These are phyloP conservation scores for Magnaporthiopsis rhizophila DNA, from an alignment of 2,329 filamentous ascomycete genomes.

Conservation along the genomic window DNA sequence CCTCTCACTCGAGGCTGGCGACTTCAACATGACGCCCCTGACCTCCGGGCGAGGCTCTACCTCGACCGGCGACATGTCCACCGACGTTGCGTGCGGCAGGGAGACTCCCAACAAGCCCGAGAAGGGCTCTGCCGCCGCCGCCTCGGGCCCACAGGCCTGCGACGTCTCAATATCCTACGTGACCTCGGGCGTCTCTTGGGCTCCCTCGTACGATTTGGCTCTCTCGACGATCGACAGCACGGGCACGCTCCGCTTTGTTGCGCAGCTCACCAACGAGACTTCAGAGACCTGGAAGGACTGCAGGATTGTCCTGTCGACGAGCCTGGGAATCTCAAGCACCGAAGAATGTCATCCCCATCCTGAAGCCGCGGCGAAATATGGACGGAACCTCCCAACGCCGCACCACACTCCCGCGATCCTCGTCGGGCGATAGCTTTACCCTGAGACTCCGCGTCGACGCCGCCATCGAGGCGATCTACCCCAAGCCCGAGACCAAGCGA, in stretches of 20 bases:
- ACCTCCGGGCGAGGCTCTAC: slow-evolving; percentile 43
- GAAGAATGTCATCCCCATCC: slow-evolving; percentile 44
- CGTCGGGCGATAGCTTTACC: slow-evolving; percentile 42
- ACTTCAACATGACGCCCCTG: slow-evolving; percentile 26
- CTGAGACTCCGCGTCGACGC: slow-evolving; percentile 54
- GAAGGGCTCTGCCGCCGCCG: too few species aligned
- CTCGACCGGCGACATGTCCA: slow-evolving; percentile 41
- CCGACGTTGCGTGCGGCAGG: slow-evolving; percentile 29
- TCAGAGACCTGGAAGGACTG: slow-evolving; percentile 57
- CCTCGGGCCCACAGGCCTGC: slow-evolving; percentile 20
- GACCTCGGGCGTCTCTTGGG: slow-evolving; percentile 50
- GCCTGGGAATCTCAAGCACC: slow-evolving; percentile 49
- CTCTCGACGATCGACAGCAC: slow-evolving; percentile 48
- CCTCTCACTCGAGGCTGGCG: slow-evolving; percentile 37
- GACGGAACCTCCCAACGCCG: slow-evolving; percentile 56
- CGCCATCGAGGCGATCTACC: slow-evolving; percentile 45
- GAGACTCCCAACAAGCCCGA: background rate
- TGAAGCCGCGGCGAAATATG: slow-evolving; percentile 53
- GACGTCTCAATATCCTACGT: slow-evolving; percentile 51
- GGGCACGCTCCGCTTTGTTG: slow-evolving; percentile 51
- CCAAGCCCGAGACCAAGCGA: slow-evolving; percentile 45
- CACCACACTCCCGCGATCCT: slow-evolving; percentile 45
- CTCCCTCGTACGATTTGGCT: slow-evolving; percentile 52
- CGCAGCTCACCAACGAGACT: slow-evolving; percentile 52
- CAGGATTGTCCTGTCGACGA: slow-evolving; percentile 54